Evolutionary conservation across 163 green algal species (phyloP).

Genomic region (Coccomyxa subellipsoidea): DNA sequence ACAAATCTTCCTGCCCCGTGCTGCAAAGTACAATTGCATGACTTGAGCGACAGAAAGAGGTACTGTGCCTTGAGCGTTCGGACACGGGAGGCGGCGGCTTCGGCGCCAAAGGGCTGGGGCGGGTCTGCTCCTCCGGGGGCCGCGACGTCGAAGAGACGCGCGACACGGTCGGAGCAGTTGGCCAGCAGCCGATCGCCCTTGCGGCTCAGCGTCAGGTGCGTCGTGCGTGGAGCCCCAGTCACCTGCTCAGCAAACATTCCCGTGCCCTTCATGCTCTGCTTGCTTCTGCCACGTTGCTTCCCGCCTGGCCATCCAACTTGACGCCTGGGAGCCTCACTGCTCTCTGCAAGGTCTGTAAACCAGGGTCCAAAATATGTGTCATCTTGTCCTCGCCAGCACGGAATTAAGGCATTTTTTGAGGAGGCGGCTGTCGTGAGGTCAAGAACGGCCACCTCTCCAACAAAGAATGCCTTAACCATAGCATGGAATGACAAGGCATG

Average conservation of each 20-base stretch:
- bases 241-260: not conserved
- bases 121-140: not conserved
- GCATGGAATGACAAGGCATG: not conserved
- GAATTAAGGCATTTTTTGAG: no score
- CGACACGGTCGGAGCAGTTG: slow-evolving; percentile 3
- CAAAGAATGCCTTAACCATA: not conserved
- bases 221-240: not conserved
- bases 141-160: not conserved
- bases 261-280: not conserved
- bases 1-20: no score
- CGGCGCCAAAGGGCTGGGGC: not conserved
- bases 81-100: not conserved
- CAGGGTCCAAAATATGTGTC: no score
- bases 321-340: not conserved
- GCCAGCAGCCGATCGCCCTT: slow-evolving; percentile 2
- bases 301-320: no score
- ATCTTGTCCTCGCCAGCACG: no score
- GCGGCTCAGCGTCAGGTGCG: not conserved
- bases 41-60: not conserved
- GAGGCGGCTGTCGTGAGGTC: not conserved
- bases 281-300: no score
- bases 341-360: no score
- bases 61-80: not conserved
- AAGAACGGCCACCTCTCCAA: not conserved
- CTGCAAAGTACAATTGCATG: no score